Base-by-base conservation (phyloP, 441 rosid genomes). In the Syzygium syzygioides region DNA sequence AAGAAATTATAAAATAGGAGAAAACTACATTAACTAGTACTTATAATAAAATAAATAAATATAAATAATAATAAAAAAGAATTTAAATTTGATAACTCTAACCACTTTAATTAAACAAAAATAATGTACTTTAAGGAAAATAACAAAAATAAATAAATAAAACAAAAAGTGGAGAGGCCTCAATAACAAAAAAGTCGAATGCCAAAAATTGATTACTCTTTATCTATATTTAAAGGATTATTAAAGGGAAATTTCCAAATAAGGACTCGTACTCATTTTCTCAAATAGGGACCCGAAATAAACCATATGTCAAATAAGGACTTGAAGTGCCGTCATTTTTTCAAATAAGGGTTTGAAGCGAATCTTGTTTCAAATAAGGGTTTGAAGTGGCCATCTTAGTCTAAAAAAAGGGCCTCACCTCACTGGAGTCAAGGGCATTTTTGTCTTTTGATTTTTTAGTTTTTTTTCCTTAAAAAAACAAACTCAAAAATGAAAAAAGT, bases 291-390 rank as follows among this genome's bases (percentile, higher is more conserved):
- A 1, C 48, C 1, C 1, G 48, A 45, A 45, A 45, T 45, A 2
- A 45, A 45, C 9, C 10, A 45, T 45, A 7, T 45, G 9, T 45
- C 48, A 45, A 45, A 7, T 45, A 45, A 7, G 2, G 48, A 45
- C 0, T 1, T 9, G 9, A 45, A 45, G 9, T 45, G 48, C 2
- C 48, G 0, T 45, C 9, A 45, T 45, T 45, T 7, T 45, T 0
- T 45, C 2, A 45, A 45, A 45, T 45, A 45, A 45, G 2, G 48
- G 2, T 1, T 7, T 45, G 48, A 45, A 45, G 48, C 7, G 2
- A 45, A 45, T 0, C 9, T 45, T 7, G 48, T 7, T 9, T 45
- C 7, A 45, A 45, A 45, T 45, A 45, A 45, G 9, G 2, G 9
- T 45, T 45, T 45, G 9, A 45, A 45, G 9, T 45, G 48, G 9